Evolutionary conservation across 2,329 filamentous ascomycete genomes (phyloP), one percentile per base, ranked within the genome.

Genomic region (Phialophora expanda): DNA sequence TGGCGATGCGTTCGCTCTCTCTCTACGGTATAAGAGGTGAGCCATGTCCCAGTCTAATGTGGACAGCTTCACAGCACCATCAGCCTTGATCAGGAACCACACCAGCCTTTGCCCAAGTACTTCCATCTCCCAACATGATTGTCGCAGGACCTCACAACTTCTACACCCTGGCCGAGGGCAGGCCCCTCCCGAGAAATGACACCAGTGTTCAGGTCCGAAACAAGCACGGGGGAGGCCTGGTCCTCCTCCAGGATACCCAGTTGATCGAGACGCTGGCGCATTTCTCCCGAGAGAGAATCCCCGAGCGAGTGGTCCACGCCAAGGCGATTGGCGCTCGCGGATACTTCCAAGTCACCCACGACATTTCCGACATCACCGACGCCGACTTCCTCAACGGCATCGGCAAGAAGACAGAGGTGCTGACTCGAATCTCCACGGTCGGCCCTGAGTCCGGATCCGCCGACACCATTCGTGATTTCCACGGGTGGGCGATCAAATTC

Each of bases 251-350:
- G 66, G 85, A 87, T 70, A 86, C 85, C n/a, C 85, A 87, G 59
- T 73, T 89, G n/a, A 83, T 89, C 64, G 85, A 88, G 67, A 82
- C 84, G 0, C 76, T 89, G 0, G 82, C 86, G 1, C 86, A 88
- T 72, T 89, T 89, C 71, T 82, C 85, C 65, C 81, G 86, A 6
- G 86, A 89, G 75, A 78, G 87, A 24, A 89, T 89, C 20, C 86
- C 86, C 0, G 86, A 88, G 73, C 77, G 86, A 73, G 79, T 87
- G 1, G 86, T 88, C 2, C 86, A 88, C 69, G 86, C 86, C 17
- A 86, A 86, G 72, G 86, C 84, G 12, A 80, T 80, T 17, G 86
- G 84, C 30, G 84, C 84, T 0, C 85, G 80, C 66, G 85, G 85
- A 20, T 81, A 86, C 58, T 89, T 89, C 67, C 85, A 88, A 74